Percentiles rank a stretch among this genome's conserved stretches.
These are phyloP conservation scores for Mentha longifolia DNA, from an alignment of 257 asterid species.

Conservation along the genomic window DNA sequence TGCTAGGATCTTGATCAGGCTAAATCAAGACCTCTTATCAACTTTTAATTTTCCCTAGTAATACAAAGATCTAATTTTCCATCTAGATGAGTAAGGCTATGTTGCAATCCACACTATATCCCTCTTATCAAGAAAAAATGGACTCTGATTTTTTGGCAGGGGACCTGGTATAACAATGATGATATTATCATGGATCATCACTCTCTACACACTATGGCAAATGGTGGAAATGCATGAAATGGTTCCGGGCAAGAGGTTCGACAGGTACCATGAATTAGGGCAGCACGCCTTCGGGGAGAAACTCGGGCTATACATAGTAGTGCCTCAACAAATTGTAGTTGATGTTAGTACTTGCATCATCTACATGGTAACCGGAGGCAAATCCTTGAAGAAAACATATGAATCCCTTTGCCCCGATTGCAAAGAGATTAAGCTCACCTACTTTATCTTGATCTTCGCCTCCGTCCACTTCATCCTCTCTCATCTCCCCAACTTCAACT, in stretches of 20 bases:
- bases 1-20: neutral
- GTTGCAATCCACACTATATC: too few relatives aligned
- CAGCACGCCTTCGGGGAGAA: constrained; percentile 51
- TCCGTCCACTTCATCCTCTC: constrained; percentile 45
- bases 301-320: constrained; percentile 51
- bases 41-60: neutral
- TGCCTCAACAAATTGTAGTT: constrained; percentile 51
- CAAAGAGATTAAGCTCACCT: constrained; percentile 45
- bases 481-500: constrained; percentile 56
- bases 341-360: constrained; percentile 54
- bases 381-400: constrained; percentile 44
- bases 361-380: constrained; percentile 58
- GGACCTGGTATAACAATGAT: constrained; percentile 46
- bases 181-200: constrained; percentile 52
- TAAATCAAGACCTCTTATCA: neutral
- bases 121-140: neutral
- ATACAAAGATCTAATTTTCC: too few relatives aligned
- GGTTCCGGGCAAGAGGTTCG: constrained; percentile 54
- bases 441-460: constrained; percentile 48
- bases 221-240: constrained; percentile 61
- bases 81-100: too few relatives aligned
- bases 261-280: constrained; percentile 55
- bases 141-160: constrained; percentile 22
- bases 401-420: constrained; percentile 38
- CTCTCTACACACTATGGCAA: constrained; percentile 55